Percentiles rank a stretch among this genome's conserved stretches.
phyloP scores from a whole-genome alignment of 2,329 filamentous ascomycete genomes.

The Arthroderma sp. region DNA sequence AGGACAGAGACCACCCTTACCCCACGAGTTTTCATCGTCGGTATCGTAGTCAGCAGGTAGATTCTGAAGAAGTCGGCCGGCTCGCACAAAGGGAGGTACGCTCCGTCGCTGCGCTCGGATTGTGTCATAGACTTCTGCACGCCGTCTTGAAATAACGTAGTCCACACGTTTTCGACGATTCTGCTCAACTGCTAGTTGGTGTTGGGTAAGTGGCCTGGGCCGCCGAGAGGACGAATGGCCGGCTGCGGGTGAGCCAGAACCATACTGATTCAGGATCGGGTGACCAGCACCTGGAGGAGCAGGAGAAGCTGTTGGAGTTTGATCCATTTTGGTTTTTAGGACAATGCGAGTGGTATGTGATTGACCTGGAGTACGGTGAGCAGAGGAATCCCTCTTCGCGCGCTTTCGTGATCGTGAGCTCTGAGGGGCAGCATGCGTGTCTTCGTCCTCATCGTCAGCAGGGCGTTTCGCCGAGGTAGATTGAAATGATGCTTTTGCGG shows the following conservation, averaged over 20 bases:
- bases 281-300: slow-evolving; percentile 31
- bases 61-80: slow-evolving; percentile 28
- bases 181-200: slow-evolving; percentile 37
- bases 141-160: slow-evolving; percentile 33
- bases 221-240: slow-evolving; percentile 24
- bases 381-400: slow-evolving; percentile 25
- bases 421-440: slow-evolving; percentile 25
- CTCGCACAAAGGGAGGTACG: slow-evolving; percentile 28
- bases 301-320: slow-evolving; percentile 30
- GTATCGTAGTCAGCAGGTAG: slow-evolving; percentile 35
- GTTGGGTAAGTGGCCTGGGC: slow-evolving; percentile 36
- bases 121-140: slow-evolving; percentile 24
- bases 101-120: slow-evolving; percentile 26
- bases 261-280: slow-evolving; percentile 30
- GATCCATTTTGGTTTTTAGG: slow-evolving; percentile 33
- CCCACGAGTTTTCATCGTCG: slow-evolving; percentile 33
- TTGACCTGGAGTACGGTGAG: slow-evolving; percentile 23
- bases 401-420: slow-evolving; percentile 28
- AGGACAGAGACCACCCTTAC: slow-evolving; percentile 30
- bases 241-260: slow-evolving; percentile 17
- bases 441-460: slow-evolving; percentile 28
- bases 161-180: slow-evolving; percentile 37
- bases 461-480: slow-evolving; percentile 17
- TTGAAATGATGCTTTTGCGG: too few species aligned
- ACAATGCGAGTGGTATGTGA: slow-evolving; percentile 25